Evolutionary conservation across 2,329 filamentous ascomycete genomes (phyloP).

Genomic region (Alternaria infectoria): DNA sequence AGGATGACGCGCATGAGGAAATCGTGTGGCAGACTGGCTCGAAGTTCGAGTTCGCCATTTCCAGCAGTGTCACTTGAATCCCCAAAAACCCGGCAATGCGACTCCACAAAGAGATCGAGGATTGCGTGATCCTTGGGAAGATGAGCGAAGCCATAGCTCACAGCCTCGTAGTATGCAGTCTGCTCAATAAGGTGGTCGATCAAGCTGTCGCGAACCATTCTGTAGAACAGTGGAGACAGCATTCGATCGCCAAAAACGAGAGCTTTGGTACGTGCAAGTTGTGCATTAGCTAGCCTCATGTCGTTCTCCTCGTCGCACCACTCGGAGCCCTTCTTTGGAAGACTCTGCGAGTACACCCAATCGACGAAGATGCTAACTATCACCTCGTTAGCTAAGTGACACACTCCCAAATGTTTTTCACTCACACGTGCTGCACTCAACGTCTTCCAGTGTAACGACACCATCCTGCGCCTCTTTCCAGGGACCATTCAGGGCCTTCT

Average conservation of each 20-base stretch:
- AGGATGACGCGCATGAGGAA: slow-evolving; percentile 9
- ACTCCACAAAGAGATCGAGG: slow-evolving; percentile 13
- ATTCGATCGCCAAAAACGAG: slow-evolving; percentile 10
- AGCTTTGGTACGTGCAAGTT: not conserved
- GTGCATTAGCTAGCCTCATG: not conserved
- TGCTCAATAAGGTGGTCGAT: not conserved
- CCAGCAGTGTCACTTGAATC: not conserved
- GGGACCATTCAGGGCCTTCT: slow-evolving; percentile 11
- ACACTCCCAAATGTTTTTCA: not conserved
- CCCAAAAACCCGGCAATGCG: not conserved
- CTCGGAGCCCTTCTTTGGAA: not conserved
- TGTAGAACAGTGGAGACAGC: not conserved
- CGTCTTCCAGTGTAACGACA: slow-evolving; percentile 12
- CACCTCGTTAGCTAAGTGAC: not conserved
- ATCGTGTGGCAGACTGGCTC: not conserved
- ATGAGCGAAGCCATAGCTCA: slow-evolving; percentile 14
- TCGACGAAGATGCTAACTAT: slow-evolving; percentile 20
- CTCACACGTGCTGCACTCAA: slow-evolving; percentile 11
- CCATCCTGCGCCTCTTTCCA: slow-evolving; percentile 21
- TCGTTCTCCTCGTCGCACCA: too few relatives aligned
- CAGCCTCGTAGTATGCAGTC: not conserved
- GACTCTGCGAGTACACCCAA: slow-evolving; percentile 17
- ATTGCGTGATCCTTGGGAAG: slow-evolving; percentile 9
- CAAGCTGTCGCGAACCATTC: not conserved
- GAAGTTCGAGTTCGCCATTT: not conserved